Base-by-base conservation (phyloP, 345 rosid species). In the Citrus hindsii region DNA sequence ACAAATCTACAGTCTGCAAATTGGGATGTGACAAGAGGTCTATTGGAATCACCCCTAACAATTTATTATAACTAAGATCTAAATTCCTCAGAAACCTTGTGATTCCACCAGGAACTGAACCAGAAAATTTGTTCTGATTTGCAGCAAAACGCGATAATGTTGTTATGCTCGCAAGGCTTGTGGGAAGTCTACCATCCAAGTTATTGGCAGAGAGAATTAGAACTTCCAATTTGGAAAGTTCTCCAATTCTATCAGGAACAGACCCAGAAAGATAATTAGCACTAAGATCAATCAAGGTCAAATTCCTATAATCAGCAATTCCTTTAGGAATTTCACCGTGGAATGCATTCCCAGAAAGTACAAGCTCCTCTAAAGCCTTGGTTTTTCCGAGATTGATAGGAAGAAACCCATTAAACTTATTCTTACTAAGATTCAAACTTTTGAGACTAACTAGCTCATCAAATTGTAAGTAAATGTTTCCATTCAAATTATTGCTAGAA, bases 41-140 rank as follows among this genome's bases (percentile, higher is more conserved):
- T 42, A 28, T 53, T 46, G 94, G 92, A 70, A 95, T 85, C 6
- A 42, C 14, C 46, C 93, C 98, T 0, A 9, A 60, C 63, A 92
- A 69, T 1, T 22, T n/a, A 83, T 89, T 89, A 78, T 76, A 90
- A 85, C 97, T 90, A 60, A 94, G 90, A 79, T 91, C 96, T 61
- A 90, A 81, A 64, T 42, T 51, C 40, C 7, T 76, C 38, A 95
- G 82, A 81, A 40, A n/a, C 21, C 18, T 85, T n/a, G 93, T 88
- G 77, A 90, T 79, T 74, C 82, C 85, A 51, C 72, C 68, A 13
- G 95, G 93, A 76, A 94, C 85, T 22, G n/a, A 4, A 74, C 91
- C 92, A 4, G 0, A 24, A 75, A 93, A 88, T 14, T 1, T 3
- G 79, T 94, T 92, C 51, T 75, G 86, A 58, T 91, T 88, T 0